Conservation (phyloP, 345 rosid genomes). For the Viola odorata region DNA sequence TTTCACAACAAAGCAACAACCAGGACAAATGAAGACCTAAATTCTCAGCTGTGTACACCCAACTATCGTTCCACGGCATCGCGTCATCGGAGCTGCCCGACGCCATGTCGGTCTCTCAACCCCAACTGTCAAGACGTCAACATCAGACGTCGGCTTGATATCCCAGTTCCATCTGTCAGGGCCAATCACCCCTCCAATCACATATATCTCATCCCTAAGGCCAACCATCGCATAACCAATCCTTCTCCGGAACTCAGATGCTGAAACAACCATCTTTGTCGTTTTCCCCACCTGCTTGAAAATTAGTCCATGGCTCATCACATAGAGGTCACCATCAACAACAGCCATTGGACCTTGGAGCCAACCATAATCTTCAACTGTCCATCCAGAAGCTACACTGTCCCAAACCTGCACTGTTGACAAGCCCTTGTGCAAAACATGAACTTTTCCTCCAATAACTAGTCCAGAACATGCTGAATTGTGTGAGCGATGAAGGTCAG, state of each 20-base stretch:
- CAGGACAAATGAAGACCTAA: constrained; percentile 21
- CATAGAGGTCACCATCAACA: constrained; percentile 54
- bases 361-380: constrained; percentile 72
- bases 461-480: constrained; percentile 89
- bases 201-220: constrained; percentile 59
- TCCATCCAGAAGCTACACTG: constrained; percentile 53
- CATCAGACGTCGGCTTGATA: constrained; percentile 65
- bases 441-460: constrained; percentile 61
- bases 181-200: constrained; percentile 89
- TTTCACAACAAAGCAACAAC: constrained; percentile 18
- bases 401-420: constrained; percentile 85
- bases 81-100: constrained; percentile 70
- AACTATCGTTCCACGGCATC: constrained; percentile 73
- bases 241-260: constrained; percentile 79
- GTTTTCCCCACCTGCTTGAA: constrained; percentile 50
- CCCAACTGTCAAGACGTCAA: constrained; percentile 53
- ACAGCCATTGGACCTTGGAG: constrained; percentile 91
- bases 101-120: constrained; percentile 77
- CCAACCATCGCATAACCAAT: constrained; percentile 79
- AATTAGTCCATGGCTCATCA: constrained; percentile 65
- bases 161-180: constrained; percentile 83
- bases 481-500: constrained; percentile 80
- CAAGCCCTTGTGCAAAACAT: constrained; percentile 81
- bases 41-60: constrained; percentile 81
- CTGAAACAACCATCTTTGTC: constrained; percentile 55